These are phyloP conservation scores for Effrenium voratum DNA, from an alignment of 73 alveolate genomes.

Conservation along the genomic window DNA sequence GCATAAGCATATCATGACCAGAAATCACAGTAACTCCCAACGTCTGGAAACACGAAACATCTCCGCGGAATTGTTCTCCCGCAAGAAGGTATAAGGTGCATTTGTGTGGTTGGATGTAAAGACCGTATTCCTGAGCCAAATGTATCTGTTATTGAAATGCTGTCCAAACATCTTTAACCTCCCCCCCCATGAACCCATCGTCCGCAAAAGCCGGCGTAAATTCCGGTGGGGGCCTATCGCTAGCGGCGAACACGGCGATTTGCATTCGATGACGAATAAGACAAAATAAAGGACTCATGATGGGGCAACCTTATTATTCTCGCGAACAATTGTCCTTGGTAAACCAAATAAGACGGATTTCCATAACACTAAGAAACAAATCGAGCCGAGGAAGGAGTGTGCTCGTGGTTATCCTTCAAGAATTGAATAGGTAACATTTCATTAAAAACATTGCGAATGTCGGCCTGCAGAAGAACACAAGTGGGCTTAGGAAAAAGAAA, in stretches of 20 bases:
- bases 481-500: neutral
- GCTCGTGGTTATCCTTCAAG: conserved; percentile 19
- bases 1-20: neutral
- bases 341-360: neutral
- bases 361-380: conserved; percentile 10
- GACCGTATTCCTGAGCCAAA: neutral
- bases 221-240: neutral
- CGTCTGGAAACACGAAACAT: conserved; percentile 20
- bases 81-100: neutral
- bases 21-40: neutral
- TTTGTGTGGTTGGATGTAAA: neutral
- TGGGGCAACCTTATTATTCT: conserved; percentile 35
- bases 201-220: conserved; percentile 28
- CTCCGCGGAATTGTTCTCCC: conserved; percentile 13
- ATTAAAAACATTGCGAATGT: conserved; percentile 3
- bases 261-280: neutral
- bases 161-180: neutral
- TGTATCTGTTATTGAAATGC: neutral
- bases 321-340: neutral
- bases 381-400: conserved; percentile 49
- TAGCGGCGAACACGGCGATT: neutral
- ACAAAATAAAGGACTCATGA: conserved; percentile 22
- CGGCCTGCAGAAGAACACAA: neutral
- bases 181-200: conserved; percentile 12
- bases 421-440: conserved; percentile 3